phyloP scores from a whole-genome alignment of 805 yeast species.

The Saccharomycopsis schoenii region DNA sequence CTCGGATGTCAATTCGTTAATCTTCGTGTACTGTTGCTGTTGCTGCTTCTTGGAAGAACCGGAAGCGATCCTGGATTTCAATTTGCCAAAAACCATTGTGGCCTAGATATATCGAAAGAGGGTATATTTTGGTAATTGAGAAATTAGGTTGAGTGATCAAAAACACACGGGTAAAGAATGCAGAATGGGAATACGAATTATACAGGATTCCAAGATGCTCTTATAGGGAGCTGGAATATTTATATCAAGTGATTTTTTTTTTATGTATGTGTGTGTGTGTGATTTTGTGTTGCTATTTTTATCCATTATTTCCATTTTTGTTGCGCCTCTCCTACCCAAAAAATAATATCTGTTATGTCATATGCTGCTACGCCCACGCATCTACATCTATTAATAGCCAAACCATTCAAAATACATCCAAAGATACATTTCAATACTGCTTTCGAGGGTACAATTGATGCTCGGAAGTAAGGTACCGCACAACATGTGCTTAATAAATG shows the following conservation, averaged over 20 bases:
- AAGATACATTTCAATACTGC: no score
- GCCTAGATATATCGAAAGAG: neutral
- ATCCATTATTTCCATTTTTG: neutral
- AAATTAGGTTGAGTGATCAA: no score
- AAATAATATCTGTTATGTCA: neutral
- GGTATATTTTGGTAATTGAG: neutral
- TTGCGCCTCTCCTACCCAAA: neutral
- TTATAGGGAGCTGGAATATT: neutral
- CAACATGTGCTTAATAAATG: no score
- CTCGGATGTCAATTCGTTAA: slow-evolving; percentile 6
- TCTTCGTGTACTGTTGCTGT: slow-evolving; percentile 1
- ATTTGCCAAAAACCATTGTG: slow-evolving; percentile 4
- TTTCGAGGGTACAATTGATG: no score
- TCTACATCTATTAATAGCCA: slow-evolving; percentile 1
- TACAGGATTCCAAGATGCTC: neutral
- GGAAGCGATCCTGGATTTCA: neutral
- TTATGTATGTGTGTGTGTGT: neutral
- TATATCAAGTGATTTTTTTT: neutral
- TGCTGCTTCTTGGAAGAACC: neutral
- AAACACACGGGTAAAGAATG: no score
- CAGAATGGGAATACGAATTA: neutral
- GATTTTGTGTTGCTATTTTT: neutral
- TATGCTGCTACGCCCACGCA: neutral
- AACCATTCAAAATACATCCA: neutral
- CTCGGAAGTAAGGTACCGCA: no score